Evolutionary conservation across 768 basidiomycete genomes (phyloP).

Genomic region (Phaeotremella fagi): DNA sequence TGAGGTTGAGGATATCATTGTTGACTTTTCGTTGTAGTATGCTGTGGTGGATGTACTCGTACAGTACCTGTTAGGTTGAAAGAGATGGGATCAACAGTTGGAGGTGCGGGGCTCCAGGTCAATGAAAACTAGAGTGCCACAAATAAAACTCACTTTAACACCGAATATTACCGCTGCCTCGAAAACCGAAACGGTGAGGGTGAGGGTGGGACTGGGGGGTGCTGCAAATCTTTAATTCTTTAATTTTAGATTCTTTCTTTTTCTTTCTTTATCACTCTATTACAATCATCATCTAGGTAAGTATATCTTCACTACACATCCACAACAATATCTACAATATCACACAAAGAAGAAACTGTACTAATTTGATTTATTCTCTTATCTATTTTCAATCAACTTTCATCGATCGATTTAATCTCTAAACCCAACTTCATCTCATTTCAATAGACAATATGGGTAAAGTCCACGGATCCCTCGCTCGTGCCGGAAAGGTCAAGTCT

Average conservation of each 20-base stretch:
- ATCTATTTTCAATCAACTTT: background rate
- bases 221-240: background rate
- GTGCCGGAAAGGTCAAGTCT: constrained; percentile 98
- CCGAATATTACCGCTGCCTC: background rate
- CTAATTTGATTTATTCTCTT: background rate
- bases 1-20: too few species aligned
- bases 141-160: background rate
- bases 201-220: too few species aligned
- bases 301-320: too few species aligned
- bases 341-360: background rate
- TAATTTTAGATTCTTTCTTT: background rate
- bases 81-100: too few species aligned
- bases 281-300: constrained; percentile 11
- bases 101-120: too few species aligned
- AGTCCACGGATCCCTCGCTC: constrained; percentile 98
- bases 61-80: too few species aligned
- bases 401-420: background rate
- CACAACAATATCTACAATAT: too few species aligned
- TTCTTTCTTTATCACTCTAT: constrained; percentile 15
- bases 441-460: constrained; percentile 45
- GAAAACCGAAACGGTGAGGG: background rate
- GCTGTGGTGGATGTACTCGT: too few species aligned
- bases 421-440: background rate
- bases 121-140: background rate
- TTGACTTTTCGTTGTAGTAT: background rate